phyloP scores from a whole-genome alignment of 768 basidiomycete genomes.

The Tephrocybe sp. region DNA sequence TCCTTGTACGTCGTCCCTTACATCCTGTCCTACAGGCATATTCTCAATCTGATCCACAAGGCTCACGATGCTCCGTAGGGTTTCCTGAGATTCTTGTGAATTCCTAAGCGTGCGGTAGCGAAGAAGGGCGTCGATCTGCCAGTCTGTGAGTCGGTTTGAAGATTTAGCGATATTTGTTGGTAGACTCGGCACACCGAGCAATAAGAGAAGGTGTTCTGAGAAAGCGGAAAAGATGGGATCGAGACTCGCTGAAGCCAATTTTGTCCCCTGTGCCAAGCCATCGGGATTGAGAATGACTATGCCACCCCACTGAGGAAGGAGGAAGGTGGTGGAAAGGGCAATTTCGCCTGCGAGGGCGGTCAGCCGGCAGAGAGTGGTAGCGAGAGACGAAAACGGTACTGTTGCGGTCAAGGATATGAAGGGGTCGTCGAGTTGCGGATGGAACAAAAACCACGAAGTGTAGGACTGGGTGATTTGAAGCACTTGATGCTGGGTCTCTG shows the following conservation, averaged over 20 bases:
- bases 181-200: slow-evolving; percentile 78
- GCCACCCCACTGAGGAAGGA: slow-evolving; percentile 93
- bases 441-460: slow-evolving; percentile 93
- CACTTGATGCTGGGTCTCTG: slow-evolving; percentile 93
- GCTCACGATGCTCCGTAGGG: slow-evolving; percentile 78
- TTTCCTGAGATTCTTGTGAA: slow-evolving; percentile 63
- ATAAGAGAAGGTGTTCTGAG: slow-evolving; percentile 65
- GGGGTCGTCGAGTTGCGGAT: slow-evolving; percentile 61
- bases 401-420: slow-evolving; percentile 60
- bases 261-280: slow-evolving; percentile 26
- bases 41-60: slow-evolving; percentile 84
- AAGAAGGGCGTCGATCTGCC: slow-evolving; percentile 82
- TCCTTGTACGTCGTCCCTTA: slow-evolving; percentile 67
- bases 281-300: slow-evolving; percentile 76
- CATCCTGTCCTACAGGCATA: slow-evolving; percentile 87
- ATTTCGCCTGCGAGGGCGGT: slow-evolving; percentile 39
- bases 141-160: slow-evolving; percentile 46
- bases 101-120: slow-evolving; percentile 74
- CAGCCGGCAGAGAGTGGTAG: slow-evolving; percentile 11
- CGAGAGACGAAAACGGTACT: slow-evolving; percentile 31
- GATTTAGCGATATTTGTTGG: slow-evolving; percentile 43
- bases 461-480: slow-evolving; percentile 90
- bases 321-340: slow-evolving; percentile 66
- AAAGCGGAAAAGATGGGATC: slow-evolving; percentile 62
- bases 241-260: slow-evolving; percentile 45